phyloP scores from a whole-genome alignment of 805 yeast species.

The Tetrapisispora namnaoensis region DNA sequence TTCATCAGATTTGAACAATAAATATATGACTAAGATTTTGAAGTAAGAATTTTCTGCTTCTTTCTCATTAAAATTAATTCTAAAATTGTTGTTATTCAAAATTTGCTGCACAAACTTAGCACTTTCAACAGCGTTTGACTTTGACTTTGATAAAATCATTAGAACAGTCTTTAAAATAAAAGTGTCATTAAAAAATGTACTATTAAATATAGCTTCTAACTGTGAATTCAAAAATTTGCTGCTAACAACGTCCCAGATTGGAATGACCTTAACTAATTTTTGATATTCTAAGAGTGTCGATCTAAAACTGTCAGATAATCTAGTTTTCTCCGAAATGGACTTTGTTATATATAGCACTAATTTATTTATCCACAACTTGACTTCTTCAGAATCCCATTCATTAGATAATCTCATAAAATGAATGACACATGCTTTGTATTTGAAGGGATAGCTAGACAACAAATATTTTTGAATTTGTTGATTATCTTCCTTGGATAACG shows the following conservation, averaged over 20 bases:
- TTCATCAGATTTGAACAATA: conserved; percentile 41
- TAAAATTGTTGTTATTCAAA: conserved; percentile 38
- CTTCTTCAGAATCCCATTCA: conserved; percentile 11
- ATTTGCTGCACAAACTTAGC: conserved; percentile 54
- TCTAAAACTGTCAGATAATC: conserved; percentile 21
- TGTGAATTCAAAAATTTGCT: conserved; percentile 47
- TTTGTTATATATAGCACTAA: conserved; percentile 53
- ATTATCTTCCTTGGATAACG: conserved; percentile 18
- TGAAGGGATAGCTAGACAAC: conserved; percentile 19
- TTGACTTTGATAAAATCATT: conserved; percentile 32
- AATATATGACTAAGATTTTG: conserved; percentile 38
- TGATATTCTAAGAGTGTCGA: conserved; percentile 29
- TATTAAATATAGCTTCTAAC: conserved; percentile 47
- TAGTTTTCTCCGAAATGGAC: conserved; percentile 42
- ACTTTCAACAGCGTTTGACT: conserved; percentile 32
- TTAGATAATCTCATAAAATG: conserved; percentile 14
- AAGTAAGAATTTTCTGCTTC: conserved; percentile 28
- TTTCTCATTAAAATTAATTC: conserved; percentile 11
- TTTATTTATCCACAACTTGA: conserved; percentile 45
- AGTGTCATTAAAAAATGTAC: conserved; percentile 37
- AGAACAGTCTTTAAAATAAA: conserved; percentile 39
- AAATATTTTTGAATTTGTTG: conserved; percentile 20
- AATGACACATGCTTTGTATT: conserved; percentile 25
- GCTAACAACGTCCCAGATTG: conserved; percentile 37
- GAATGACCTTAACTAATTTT: conserved; percentile 20